Evolutionary conservation across 306 rosid genomes (phyloP).

Genomic region (Medicago lupulina): DNA sequence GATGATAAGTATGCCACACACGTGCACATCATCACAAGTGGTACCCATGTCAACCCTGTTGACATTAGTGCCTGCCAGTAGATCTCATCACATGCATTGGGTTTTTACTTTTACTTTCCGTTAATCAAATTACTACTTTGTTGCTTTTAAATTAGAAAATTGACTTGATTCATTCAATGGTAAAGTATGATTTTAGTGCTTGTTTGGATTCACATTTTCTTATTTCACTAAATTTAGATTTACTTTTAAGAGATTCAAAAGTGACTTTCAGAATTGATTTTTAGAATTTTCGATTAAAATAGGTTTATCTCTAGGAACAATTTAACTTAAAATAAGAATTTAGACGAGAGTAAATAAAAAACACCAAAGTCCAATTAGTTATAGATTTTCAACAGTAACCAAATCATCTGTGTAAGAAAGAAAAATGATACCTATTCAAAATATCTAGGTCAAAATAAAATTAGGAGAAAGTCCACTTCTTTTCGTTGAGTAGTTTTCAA

Average conservation of each 20-base stretch:
- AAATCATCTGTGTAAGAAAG: slow-evolving; percentile 4
- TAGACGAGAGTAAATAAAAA: too few relatives aligned
- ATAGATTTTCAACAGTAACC: not conserved
- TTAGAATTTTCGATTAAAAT: too few relatives aligned
- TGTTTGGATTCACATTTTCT: too few relatives aligned
- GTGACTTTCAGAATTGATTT: too few relatives aligned
- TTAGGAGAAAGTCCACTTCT: slow-evolving; percentile 32
- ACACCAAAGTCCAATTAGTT: too few relatives aligned
- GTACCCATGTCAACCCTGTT: slow-evolving; percentile 81
- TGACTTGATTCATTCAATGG: slow-evolving; percentile 34
- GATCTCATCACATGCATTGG: slow-evolving; percentile 52
- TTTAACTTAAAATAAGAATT: too few relatives aligned
- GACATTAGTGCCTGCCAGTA: slow-evolving; percentile 51
- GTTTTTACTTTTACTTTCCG: slow-evolving; percentile 5
- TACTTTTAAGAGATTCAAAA: too few relatives aligned
- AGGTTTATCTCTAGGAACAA: too few relatives aligned
- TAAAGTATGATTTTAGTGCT: not conserved
- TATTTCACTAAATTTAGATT: too few relatives aligned
- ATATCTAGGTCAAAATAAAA: slow-evolving; percentile 15
- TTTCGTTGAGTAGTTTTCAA: not conserved
- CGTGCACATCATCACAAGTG: slow-evolving; percentile 82
- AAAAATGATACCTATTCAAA: slow-evolving; percentile 17
- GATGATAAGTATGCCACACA: slow-evolving; percentile 70
- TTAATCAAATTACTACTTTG: slow-evolving; percentile 18
- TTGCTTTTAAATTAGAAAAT: slow-evolving; percentile 14